Conservation (phyloP, 2,329 filamentous ascomycete species). For the Mycosphaerella arachidis region DNA sequence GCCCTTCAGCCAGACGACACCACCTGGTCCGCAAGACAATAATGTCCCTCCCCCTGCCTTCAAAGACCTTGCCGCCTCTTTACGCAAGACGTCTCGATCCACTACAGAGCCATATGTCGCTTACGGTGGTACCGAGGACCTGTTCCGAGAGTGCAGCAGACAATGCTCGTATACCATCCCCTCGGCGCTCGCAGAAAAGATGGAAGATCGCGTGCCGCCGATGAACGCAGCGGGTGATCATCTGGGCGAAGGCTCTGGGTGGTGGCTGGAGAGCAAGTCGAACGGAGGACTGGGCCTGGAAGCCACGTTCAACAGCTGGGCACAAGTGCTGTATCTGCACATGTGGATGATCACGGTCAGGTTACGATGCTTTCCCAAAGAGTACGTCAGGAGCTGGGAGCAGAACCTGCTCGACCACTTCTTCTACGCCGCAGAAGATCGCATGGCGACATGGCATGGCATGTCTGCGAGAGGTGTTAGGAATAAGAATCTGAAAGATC, state of each 20-base stretch:
- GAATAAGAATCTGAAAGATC: constrained; percentile 69
- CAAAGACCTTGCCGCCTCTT: constrained; percentile 24
- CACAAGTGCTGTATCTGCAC: constrained; percentile 92
- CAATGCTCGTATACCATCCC: constrained; percentile 75
- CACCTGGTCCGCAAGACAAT: constrained; percentile 12
- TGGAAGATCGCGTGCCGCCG: constrained; percentile 54
- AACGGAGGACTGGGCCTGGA: constrained; percentile 57
- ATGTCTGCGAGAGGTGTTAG: constrained; percentile 52
- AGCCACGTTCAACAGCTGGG: constrained; percentile 92
- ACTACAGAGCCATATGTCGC: constrained; percentile 68
- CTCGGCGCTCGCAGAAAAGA: constrained; percentile 57
- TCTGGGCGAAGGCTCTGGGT: constrained; percentile 66
- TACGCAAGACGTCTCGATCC: constrained; percentile 27
- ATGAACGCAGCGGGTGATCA: constrained; percentile 77
- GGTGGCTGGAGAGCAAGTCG: constrained; percentile 65
- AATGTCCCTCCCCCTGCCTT: constrained; percentile 13
- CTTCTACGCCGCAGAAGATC: constrained; percentile 81
- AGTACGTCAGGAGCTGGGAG: constrained; percentile 71
- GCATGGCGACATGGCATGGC: constrained; percentile 77
- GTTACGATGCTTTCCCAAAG: constrained; percentile 69
- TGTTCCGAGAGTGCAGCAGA: constrained; percentile 70
- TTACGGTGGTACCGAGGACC: constrained; percentile 69
- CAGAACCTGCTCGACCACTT: constrained; percentile 92
- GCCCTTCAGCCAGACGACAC: constrained; percentile 7
- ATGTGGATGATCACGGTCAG: constrained; percentile 87